phyloP scores from a whole-genome alignment of 2,329 filamentous ascomycete genomes.

The Alternaria dauci region DNA sequence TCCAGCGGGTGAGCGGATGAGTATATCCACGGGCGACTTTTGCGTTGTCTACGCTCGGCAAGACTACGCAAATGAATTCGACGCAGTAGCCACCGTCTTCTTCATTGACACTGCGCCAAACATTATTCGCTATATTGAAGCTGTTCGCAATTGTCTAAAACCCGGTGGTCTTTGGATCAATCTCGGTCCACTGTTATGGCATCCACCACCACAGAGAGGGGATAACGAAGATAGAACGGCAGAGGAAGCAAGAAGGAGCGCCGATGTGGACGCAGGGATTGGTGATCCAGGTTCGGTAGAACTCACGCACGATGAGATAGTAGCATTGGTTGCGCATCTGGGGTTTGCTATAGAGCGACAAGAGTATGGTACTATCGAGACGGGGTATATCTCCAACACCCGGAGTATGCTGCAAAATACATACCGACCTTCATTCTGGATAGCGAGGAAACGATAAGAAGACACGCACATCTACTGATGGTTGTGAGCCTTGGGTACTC shows the following conservation, averaged over 20 bases:
- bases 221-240: conserved; percentile 2
- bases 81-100: conserved; percentile 89
- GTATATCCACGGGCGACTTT: conserved; percentile 94
- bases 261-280: conserved; percentile 65
- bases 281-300: conserved; percentile 91
- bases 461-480: neutral
- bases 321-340: conserved; percentile 74
- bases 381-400: conserved; percentile 87
- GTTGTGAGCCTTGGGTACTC: neutral
- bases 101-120: conserved; percentile 98
- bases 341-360: conserved; percentile 78
- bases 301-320: conserved; percentile 86
- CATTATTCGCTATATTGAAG: conserved; percentile 85
- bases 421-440: conserved; percentile 84
- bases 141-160: conserved; percentile 79
- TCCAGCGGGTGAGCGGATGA: conserved; percentile 72
- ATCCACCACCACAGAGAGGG: conserved; percentile 76
- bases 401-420: conserved; percentile 85
- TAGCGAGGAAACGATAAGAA: conserved; percentile 71
- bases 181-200: conserved; percentile 90
- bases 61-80: conserved; percentile 69
- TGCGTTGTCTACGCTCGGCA: conserved; percentile 79
- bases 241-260: conserved; percentile 25
- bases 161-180: conserved; percentile 86
- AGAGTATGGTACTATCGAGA: conserved; percentile 64